Conservation (phyloP, 1,139 yeast species). For the Yamadazyma triangularis region DNA sequence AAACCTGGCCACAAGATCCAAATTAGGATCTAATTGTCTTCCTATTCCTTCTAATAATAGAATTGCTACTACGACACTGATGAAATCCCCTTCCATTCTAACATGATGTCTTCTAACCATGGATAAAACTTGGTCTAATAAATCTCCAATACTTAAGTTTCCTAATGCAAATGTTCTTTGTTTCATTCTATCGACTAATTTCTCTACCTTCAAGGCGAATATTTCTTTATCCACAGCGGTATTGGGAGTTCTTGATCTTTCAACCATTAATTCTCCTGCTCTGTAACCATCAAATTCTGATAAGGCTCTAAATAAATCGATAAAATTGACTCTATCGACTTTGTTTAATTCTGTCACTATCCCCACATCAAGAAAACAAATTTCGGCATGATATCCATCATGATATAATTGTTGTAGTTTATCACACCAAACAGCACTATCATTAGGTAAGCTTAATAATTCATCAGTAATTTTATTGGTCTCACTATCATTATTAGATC, state of each 20-base stretch:
- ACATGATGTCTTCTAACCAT: conserved; percentile 96
- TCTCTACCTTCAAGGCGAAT: conserved; percentile 83
- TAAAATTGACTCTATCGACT: conserved; percentile 73
- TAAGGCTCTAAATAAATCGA: conserved; percentile 83
- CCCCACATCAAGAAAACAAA: conserved; percentile 91
- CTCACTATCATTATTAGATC: conserved; percentile 42
- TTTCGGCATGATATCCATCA: conserved; percentile 75
- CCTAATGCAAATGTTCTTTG: conserved; percentile 90
- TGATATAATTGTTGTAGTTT: conserved; percentile 47
- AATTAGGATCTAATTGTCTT: conserved; percentile 84
- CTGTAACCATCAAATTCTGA: conserved; percentile 90
- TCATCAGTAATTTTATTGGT: conserved; percentile 45
- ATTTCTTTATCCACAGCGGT: conserved; percentile 80
- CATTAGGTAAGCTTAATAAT: conserved; percentile 32
- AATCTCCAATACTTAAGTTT: conserved; percentile 85
- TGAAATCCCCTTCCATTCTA: conserved; percentile 95
- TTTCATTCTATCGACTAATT: conserved; percentile 75
- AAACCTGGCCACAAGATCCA: conserved; percentile 93
- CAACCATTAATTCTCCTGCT: conserved; percentile 95
- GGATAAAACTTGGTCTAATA: conserved; percentile 76
- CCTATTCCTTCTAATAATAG: conserved; percentile 91
- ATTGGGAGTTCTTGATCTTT: conserved; percentile 90
- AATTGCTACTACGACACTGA: conserved; percentile 89
- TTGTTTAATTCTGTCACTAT: conserved; percentile 84
- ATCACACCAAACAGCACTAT: conserved; percentile 44